Conservation (phyloP, 2,329 filamentous ascomycete genomes). For the Aspergillus unguis region DNA sequence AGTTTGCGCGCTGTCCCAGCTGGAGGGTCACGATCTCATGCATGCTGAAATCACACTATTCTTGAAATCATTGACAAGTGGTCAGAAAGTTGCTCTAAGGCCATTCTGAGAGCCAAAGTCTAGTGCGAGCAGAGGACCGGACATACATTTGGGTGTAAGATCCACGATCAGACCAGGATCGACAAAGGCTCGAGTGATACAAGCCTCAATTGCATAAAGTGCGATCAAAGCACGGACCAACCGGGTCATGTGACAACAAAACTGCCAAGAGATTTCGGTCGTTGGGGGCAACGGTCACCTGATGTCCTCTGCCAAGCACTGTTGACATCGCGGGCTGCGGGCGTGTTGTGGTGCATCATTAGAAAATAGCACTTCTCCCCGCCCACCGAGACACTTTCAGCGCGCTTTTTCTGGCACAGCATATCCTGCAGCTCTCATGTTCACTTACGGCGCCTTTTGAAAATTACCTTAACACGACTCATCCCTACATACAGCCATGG, state of each 20-base stretch:
- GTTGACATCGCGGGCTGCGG: not conserved
- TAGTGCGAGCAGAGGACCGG: not conserved
- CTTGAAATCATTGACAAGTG: not conserved
- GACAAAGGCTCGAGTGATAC: not conserved
- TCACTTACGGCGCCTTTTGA: not conserved
- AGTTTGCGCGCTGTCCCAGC: constrained; percentile 89
- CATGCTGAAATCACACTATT: constrained; percentile 53
- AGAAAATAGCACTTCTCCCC: constrained; percentile 7
- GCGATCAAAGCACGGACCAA: constrained; percentile 9
- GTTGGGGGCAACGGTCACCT: constrained; percentile 33
- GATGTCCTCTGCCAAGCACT: constrained; percentile 22
- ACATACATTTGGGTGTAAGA: constrained; percentile 6
- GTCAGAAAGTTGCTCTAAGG: constrained; percentile 4
- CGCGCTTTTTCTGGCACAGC: constrained; percentile 8
- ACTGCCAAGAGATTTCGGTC: constrained; percentile 20
- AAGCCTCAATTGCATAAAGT: not conserved
- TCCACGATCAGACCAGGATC: not conserved
- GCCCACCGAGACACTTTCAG: not conserved
- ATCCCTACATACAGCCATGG: constrained; percentile 26
- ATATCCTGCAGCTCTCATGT: constrained; percentile 4
- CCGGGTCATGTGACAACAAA: not conserved
- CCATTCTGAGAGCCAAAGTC: not conserved
- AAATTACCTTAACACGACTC: not conserved
- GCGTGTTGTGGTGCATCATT: constrained; percentile 29
- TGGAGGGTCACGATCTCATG: constrained; percentile 94